These are phyloP conservation scores for Saitozyma sp. DNA, from an alignment of 768 basidiomycete species.

Conservation along the genomic window DNA sequence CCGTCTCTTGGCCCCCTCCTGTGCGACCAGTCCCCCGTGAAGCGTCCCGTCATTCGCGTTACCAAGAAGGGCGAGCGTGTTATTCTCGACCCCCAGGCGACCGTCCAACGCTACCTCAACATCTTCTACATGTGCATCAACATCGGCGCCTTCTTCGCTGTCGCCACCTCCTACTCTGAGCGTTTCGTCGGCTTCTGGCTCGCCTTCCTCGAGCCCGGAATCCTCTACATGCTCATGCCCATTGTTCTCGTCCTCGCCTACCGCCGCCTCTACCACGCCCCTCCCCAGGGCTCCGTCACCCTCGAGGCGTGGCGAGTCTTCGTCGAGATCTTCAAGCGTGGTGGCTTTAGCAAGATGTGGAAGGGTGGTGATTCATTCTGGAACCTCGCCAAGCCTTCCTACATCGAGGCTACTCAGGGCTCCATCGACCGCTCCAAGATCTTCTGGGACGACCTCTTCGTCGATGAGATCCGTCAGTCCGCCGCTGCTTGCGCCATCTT, in stretches of 20 bases:
- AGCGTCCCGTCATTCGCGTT: slow-evolving; percentile 29
- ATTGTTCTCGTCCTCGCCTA: slow-evolving; percentile 39
- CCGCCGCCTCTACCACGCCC: slow-evolving; percentile 43
- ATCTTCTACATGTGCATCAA: slow-evolving; percentile 48
- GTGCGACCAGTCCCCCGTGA: slow-evolving; percentile 49
- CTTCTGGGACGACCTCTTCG: slow-evolving; percentile 52
- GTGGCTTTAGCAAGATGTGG: slow-evolving; percentile 33
- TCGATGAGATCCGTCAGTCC: slow-evolving; percentile 48
- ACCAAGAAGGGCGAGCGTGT: slow-evolving; percentile 42
- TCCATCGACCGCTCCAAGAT: slow-evolving; percentile 25
- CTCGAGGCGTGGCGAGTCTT: slow-evolving; percentile 41
- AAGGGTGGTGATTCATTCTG: slow-evolving; percentile 44
- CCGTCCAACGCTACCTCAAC: slow-evolving; percentile 39
- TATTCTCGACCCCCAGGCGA: slow-evolving; percentile 47
- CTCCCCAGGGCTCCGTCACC: slow-evolving; percentile 51
- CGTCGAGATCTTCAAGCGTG: slow-evolving; percentile 21
- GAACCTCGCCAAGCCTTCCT: slow-evolving; percentile 47
- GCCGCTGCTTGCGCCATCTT: slow-evolving; percentile 48
- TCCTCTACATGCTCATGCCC: slow-evolving; percentile 50
- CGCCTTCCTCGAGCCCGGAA: slow-evolving; percentile 46
- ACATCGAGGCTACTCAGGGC: slow-evolving; percentile 35
- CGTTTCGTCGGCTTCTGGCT: slow-evolving; percentile 52
- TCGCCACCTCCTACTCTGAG: slow-evolving; percentile 50
- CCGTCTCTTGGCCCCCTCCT: slow-evolving; percentile 47
- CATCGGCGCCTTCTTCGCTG: slow-evolving; percentile 48